A percentile compares a stretch with the other conserved stretches of the same genome.
Conservation (phyloP, 1,284 basidiomycete species). For the Microbotryomycetes sp. region DNA sequence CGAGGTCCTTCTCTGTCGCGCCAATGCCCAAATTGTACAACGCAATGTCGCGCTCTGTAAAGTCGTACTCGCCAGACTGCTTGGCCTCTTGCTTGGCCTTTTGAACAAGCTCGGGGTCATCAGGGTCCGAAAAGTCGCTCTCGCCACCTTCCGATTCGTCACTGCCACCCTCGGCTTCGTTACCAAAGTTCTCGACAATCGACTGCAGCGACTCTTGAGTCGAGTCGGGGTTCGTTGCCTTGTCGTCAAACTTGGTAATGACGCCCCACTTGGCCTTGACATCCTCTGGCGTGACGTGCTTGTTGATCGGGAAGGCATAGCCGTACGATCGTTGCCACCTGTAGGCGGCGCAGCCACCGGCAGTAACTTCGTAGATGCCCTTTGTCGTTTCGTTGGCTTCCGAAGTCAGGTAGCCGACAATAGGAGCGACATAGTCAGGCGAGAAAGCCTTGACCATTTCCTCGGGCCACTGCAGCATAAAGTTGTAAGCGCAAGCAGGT, state of each 20-base stretch:
- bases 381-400: conserved; percentile 72
- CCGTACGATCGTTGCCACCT: conserved; percentile 91
- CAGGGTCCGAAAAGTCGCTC: conserved; percentile 58
- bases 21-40: conserved; percentile 94
- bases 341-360: conserved; percentile 86
- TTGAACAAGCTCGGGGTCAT: conserved; percentile 75
- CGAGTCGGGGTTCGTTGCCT: conserved; percentile 64
- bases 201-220: conserved; percentile 57
- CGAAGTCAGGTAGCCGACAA: conserved; percentile 86
- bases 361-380: conserved; percentile 77
- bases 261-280: conserved; percentile 67
- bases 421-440: conserved; percentile 84
- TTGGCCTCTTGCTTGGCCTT: conserved; percentile 64
- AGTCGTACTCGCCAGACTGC: conserved; percentile 59
- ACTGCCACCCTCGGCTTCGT: conserved; percentile 34
- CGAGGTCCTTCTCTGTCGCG: conserved; percentile 84
- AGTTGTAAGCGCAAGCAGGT: not conserved
- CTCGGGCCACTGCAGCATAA: conserved; percentile 56
- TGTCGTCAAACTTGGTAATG: conserved; percentile 70
- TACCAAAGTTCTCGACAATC: conserved; percentile 31
- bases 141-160: conserved; percentile 40
- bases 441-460: conserved; percentile 94
- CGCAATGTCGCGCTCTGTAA: conserved; percentile 83
- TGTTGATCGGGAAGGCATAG: conserved; percentile 66
- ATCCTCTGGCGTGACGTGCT: conserved; percentile 66